Percentiles rank a stretch among this genome's conserved stretches.
These are phyloP conservation scores for Leishmania lainsoni DNA, from an alignment of 208 protist species.

Conservation along the genomic window DNA sequence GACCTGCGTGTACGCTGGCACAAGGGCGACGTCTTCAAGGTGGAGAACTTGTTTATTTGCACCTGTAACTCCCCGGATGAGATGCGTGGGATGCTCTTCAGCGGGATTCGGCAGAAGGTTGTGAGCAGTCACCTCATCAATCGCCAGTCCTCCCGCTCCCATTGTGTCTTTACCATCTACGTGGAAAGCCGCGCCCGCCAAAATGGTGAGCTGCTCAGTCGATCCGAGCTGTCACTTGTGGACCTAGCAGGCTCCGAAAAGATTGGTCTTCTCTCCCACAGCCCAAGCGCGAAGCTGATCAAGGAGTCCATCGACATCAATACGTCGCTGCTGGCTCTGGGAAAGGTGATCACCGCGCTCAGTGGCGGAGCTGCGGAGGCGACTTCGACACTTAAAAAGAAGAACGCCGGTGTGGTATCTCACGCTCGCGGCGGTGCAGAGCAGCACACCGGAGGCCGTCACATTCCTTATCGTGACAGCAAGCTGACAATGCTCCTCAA, in stretches of 20 bases:
- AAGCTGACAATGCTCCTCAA: slow-evolving; percentile 90
- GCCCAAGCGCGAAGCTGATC: slow-evolving; percentile 58
- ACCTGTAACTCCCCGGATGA: slow-evolving; percentile 65
- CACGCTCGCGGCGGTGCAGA: neutral
- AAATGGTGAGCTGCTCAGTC: slow-evolving; percentile 42
- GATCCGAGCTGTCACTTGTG: slow-evolving; percentile 84
- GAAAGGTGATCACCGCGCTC: slow-evolving; percentile 92
- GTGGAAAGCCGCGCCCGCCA: slow-evolving; percentile 52
- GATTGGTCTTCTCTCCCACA: slow-evolving; percentile 51
- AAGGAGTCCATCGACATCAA: slow-evolving; percentile 94
- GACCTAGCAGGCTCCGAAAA: slow-evolving; percentile 94
- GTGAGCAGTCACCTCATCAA: slow-evolving; percentile 89
- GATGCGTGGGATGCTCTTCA: slow-evolving; percentile 80
- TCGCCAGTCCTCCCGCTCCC: slow-evolving; percentile 90
- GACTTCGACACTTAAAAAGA: neutral
- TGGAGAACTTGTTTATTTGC: slow-evolving; percentile 89
- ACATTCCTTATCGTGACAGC: slow-evolving; percentile 92
- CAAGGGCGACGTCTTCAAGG: slow-evolving; percentile 70
- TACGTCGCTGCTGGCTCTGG: slow-evolving; percentile 86
- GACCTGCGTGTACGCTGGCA: slow-evolving; percentile 69
- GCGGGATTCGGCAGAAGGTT: slow-evolving; percentile 72
- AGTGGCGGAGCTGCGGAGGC: slow-evolving; percentile 10
- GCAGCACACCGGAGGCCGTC: slow-evolving; percentile 7
- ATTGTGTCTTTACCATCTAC: slow-evolving; percentile 91
- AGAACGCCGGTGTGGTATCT: neutral